Evolutionary conservation across 2,329 filamentous ascomycete genomes (phyloP).

Genomic region (Claviceps arundinis): DNA sequence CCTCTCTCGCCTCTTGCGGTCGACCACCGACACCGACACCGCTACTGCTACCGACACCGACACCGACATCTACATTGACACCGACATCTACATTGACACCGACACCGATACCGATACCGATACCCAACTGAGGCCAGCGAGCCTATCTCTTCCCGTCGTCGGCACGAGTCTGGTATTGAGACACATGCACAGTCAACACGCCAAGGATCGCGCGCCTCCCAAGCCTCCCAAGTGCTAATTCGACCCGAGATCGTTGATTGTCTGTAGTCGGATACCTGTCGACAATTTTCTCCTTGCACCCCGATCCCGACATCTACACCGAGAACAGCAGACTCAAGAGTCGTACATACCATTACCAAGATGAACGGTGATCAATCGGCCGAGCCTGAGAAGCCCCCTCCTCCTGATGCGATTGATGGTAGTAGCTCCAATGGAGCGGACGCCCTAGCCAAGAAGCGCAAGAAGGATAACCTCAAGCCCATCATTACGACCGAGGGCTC

Average conservation of each 20-base stretch:
- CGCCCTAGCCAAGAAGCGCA: conserved; percentile 49
- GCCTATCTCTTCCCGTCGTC: background rate
- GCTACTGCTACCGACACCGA: background rate
- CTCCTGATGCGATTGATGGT: conserved; percentile 4
- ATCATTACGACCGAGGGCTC: conserved; percentile 55
- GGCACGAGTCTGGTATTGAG: conserved; percentile 1
- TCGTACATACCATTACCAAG: conserved; percentile 1
- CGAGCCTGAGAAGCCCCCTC: conserved; percentile 18
- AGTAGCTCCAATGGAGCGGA: conserved; percentile 17
- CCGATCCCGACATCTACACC: background rate
- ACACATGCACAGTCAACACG: conserved; percentile 1
- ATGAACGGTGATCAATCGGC: conserved; percentile 19
- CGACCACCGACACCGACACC: background rate
- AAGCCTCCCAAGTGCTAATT: background rate
- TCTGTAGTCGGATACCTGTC: background rate
- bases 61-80: background rate
- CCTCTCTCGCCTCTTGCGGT: background rate
- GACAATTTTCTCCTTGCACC: background rate
- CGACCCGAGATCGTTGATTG: background rate
- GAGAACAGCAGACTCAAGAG: background rate
- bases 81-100: background rate
- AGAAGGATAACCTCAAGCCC: conserved; percentile 61
- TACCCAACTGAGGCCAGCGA: background rate
- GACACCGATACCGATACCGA: background rate
- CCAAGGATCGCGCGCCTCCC: background rate